Conservation (phyloP, 164 flowering plant species). For the Buxus sempervirens region DNA sequence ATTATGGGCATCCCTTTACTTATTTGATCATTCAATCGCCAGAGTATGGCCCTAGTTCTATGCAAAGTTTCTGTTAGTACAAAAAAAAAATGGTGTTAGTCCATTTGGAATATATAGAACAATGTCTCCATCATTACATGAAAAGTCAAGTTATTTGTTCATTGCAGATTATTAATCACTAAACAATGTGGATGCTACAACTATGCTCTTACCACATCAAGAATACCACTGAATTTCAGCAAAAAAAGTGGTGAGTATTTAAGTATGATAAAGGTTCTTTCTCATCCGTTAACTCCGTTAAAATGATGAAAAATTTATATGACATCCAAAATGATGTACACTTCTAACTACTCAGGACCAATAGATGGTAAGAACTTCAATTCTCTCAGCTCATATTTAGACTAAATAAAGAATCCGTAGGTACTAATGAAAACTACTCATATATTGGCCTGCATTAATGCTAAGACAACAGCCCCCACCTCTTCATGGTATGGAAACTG, state of each 20-base stretch:
- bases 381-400: neutral
- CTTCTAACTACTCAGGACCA: slow-evolving; percentile 1
- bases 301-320: neutral
- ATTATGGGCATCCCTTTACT: slow-evolving; percentile 66
- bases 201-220: neutral
- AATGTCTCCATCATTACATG: neutral
- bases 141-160: neutral
- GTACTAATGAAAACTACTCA: neutral
- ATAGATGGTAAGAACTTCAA: neutral
- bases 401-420: neutral
- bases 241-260: neutral
- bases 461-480: neutral
- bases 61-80: slow-evolving; percentile 60
- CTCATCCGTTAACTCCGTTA: neutral
- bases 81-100: slow-evolving; percentile 7
- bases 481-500: neutral
- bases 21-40: slow-evolving; percentile 59
- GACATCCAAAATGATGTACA: neutral
- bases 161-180: too few relatives aligned
- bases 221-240: neutral
- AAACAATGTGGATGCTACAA: neutral
- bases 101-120: neutral
- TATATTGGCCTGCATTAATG: neutral
- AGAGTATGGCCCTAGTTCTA: slow-evolving; percentile 53
- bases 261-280: neutral